These are phyloP conservation scores for Phytophthora hibernalis DNA, from an alignment of 352 stramenopile species.

Conservation along the genomic window DNA sequence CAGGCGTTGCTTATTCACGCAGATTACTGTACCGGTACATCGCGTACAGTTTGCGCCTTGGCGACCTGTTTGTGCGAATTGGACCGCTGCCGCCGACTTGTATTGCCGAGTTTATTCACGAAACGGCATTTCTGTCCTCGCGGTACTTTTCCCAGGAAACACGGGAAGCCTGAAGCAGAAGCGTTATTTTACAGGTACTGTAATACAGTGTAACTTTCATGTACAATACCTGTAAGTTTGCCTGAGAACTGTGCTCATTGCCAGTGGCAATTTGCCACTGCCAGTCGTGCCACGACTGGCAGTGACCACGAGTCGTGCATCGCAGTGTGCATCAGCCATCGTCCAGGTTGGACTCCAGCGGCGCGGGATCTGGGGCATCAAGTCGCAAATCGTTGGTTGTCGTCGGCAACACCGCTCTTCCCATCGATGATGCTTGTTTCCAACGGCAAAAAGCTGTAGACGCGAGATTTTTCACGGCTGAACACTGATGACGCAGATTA, in stretches of 20 bases:
- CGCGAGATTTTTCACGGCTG: too few species aligned
- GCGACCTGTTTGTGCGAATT: slow-evolving; percentile 32
- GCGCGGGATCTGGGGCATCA: not conserved
- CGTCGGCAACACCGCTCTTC: slow-evolving; percentile 1
- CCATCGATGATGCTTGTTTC: not conserved
- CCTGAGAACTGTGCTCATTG: not conserved
- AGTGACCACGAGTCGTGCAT: too few species aligned
- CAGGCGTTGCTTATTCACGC: too few species aligned
- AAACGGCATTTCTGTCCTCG: slow-evolving; percentile 22
- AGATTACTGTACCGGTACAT: too few species aligned
- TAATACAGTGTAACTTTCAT: too few species aligned
- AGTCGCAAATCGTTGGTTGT: slow-evolving; percentile 3
- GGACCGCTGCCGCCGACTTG: slow-evolving; percentile 24
- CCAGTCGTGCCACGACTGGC: too few species aligned
- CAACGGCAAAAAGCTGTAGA: not conserved
- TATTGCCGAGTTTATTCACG: slow-evolving; percentile 25
- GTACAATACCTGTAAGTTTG: too few species aligned
- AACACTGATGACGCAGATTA: too few species aligned
- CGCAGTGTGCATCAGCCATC: slow-evolving; percentile 2
- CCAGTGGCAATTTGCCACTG: too few species aligned
- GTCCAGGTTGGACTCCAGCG: too few species aligned
- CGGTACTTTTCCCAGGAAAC: slow-evolving; percentile 17
- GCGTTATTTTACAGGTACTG: not conserved
- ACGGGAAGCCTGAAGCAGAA: not conserved
- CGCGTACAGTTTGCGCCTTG: slow-evolving; percentile 14